Base-by-base conservation (phyloP, 257 asterid species). In the Primulina tabacum region DNA sequence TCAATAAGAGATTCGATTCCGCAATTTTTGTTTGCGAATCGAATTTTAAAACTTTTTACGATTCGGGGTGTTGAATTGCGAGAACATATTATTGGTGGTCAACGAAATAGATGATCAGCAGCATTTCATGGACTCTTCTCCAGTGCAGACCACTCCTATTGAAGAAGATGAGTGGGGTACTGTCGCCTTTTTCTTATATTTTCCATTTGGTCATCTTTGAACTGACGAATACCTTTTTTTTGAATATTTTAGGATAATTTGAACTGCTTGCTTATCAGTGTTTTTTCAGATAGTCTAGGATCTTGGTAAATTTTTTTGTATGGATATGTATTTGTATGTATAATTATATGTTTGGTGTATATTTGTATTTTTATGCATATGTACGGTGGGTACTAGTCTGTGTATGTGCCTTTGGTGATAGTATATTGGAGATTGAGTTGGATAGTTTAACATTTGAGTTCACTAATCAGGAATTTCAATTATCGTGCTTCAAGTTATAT, bases 121-220 rank as follows among this genome's bases (percentile, higher is more conserved):
- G 57, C 8, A 65, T 43, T 55, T 21, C 69, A 65, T 65, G 69
- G 69, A 65, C 57, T n/a, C 21, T 12, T 43, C 69, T 21, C 59
- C 69, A 40, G 69, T 24, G 59, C 69, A 65, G 8, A 11, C 69
- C 69, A 65, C 59, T 65, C 69, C 59, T 65, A 14, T 65, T 40
- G 69, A 65, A 65, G 69, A 40, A 40, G 69, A 65, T 16, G 69
- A 65, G 69, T 50, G 57, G 57, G 57, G 57, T 50, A 50, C 20
- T 50, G 21, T 14, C 57, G 21, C 21, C 2, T 50, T 50, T 50
- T 17, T 50, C 57, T 16, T 50, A 5, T 50, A 17, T 50, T 50
- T 50, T 5, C 20, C 8, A 50, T 16, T 17, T 5, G 8, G 7
- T 5, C 20, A 16, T 16, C 57, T 50, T 4, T 16, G 57, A 50